Evolutionary conservation across 768 basidiomycete genomes (phyloP).

Genomic region (Naganishia randhawae): DNA sequence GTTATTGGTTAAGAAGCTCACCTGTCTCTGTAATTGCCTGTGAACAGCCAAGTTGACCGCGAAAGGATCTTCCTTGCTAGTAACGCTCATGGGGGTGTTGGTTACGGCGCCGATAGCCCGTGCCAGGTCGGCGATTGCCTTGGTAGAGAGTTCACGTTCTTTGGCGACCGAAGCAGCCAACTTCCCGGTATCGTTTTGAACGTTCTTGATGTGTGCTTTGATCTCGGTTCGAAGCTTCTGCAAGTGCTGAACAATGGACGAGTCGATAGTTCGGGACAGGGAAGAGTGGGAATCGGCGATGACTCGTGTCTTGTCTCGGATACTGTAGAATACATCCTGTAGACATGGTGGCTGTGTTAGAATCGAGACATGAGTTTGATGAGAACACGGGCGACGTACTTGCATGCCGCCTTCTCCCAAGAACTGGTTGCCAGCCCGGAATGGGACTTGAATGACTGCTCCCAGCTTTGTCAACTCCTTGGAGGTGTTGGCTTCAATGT

Average conservation of each 20-base stretch:
- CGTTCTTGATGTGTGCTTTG: slow-evolving; percentile 94
- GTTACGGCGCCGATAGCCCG: slow-evolving; percentile 84
- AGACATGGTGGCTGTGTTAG: background rate
- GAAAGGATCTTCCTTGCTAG: slow-evolving; percentile 75
- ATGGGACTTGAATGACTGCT: slow-evolving; percentile 94
- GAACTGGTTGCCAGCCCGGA: slow-evolving; percentile 92
- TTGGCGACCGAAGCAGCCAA: slow-evolving; percentile 85
- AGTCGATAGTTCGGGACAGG: slow-evolving; percentile 90
- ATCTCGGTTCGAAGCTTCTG: slow-evolving; percentile 92
- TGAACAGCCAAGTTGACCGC: slow-evolving; percentile 53
- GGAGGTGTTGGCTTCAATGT: slow-evolving; percentile 92
- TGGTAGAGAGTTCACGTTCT: slow-evolving; percentile 83
- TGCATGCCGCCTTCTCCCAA: slow-evolving; percentile 95
- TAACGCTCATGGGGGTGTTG: slow-evolving; percentile 86
- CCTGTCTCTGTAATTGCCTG: slow-evolving; percentile 57
- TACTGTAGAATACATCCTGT: slow-evolving; percentile 84
- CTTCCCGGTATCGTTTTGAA: slow-evolving; percentile 93
- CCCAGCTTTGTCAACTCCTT: slow-evolving; percentile 88
- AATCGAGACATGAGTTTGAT: background rate
- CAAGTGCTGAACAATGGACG: slow-evolving; percentile 94
- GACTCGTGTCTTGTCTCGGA: slow-evolving; percentile 85
- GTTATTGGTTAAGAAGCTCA: slow-evolving; percentile 27
- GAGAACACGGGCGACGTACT: slow-evolving; percentile 40
- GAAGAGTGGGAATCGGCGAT: slow-evolving; percentile 97
- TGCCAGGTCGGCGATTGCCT: slow-evolving; percentile 79